phyloP scores from a whole-genome alignment of 2,329 filamentous ascomycete genomes.

The Apiospora saccharicola region DNA sequence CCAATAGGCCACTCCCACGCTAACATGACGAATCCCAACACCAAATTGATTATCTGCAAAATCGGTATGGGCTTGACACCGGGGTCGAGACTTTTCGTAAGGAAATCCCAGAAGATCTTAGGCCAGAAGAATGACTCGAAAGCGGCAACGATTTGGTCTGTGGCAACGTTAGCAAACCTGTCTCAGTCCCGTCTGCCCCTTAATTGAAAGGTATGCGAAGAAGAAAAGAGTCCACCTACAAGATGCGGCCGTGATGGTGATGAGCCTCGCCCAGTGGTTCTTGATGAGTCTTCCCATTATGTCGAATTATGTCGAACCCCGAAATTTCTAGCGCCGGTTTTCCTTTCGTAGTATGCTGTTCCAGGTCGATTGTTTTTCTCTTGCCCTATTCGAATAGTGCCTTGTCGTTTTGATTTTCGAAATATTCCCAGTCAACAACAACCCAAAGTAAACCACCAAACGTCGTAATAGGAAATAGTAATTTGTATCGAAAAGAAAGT shows the following conservation, averaged over 20 bases:
- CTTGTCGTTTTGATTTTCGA: slow-evolving; percentile 26
- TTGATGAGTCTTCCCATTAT: slow-evolving; percentile 98
- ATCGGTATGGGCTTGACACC: slow-evolving; percentile 88
- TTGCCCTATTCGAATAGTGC: neutral
- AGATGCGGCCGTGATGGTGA: slow-evolving; percentile 81
- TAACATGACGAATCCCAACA: slow-evolving; percentile 80
- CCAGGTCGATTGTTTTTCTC: slow-evolving; percentile 28
- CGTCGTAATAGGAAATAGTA: slow-evolving; percentile 33
- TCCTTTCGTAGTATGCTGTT: neutral
- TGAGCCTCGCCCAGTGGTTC: slow-evolving; percentile 97
- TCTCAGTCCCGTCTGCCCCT: too few relatives aligned
- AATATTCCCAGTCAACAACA: slow-evolving; percentile 25
- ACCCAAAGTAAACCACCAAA: slow-evolving; percentile 30
- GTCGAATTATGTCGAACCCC: slow-evolving; percentile 32
- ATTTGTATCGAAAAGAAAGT: slow-evolving; percentile 38
- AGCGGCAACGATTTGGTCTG: slow-evolving; percentile 86
- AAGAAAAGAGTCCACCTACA: slow-evolving; percentile 47
- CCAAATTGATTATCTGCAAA: slow-evolving; percentile 87
- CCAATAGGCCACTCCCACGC: slow-evolving; percentile 91
- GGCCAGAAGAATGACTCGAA: slow-evolving; percentile 96
- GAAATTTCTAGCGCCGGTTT: slow-evolving; percentile 30
- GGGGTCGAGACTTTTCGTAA: slow-evolving; percentile 87
- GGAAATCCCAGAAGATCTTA: slow-evolving; percentile 98
- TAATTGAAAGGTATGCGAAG: neutral
- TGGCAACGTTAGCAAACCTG: slow-evolving; percentile 1